phyloP scores from a whole-genome alignment of 2,329 filamentous ascomycete genomes.

The Colletotrichum sp. region DNA sequence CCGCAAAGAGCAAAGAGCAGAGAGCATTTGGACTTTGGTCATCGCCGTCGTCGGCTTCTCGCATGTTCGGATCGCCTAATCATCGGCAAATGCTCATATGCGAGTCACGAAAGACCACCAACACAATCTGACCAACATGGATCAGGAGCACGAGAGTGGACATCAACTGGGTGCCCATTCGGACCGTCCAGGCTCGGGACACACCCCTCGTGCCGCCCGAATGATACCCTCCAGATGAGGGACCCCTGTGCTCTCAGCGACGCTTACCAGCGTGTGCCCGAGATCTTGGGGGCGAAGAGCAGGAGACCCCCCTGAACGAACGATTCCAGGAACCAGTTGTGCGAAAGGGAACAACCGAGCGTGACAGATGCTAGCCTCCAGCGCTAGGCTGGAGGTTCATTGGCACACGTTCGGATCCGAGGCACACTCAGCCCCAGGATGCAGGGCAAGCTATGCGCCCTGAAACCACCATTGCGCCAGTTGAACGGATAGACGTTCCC shows the following conservation, averaged over 20 bases:
- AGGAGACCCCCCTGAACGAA: conserved; percentile 12
- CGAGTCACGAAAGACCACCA: conserved; percentile 13
- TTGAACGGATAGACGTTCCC: background rate
- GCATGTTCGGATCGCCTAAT: conserved; percentile 14
- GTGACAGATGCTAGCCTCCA: conserved; percentile 13
- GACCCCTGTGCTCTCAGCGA: conserved; percentile 7
- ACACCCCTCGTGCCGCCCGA: background rate
- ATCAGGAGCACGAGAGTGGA: conserved; percentile 6
- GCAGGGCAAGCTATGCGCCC: conserved; percentile 9
- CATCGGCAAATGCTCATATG: conserved; percentile 12
- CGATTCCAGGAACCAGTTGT: conserved; percentile 15
- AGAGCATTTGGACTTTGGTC: background rate
- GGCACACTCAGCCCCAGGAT: conserved; percentile 4
- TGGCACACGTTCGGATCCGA: conserved; percentile 21
- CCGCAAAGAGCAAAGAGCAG: background rate
- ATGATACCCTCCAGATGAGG: background rate
- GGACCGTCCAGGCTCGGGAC: conserved; percentile 4
- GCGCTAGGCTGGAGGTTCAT: conserved; percentile 7
- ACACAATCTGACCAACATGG: conserved; percentile 15
- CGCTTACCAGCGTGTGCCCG: conserved; percentile 7
- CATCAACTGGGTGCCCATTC: background rate
- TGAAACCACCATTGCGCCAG: conserved; percentile 24
- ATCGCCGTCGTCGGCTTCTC: background rate
- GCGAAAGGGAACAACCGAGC: conserved; percentile 14
- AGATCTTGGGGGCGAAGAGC: conserved; percentile 22